Evolutionary conservation across 2,329 filamentous ascomycete species (phyloP).

Genomic region (Pestalotiopsis sp.): DNA sequence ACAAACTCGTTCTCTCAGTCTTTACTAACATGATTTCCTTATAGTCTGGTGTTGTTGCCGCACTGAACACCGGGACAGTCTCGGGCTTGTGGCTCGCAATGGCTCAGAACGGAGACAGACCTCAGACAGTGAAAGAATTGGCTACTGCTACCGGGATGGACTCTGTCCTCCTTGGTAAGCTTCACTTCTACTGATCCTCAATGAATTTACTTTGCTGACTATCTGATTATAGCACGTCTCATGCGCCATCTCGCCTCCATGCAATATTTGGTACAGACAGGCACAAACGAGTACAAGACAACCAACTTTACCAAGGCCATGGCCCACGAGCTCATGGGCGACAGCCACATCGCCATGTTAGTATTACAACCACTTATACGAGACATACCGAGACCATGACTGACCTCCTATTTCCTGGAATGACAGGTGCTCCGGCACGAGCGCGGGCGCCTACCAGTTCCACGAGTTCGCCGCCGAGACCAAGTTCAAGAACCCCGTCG

Average conservation of each 20-base stretch:
- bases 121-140: slow-evolving; percentile 32
- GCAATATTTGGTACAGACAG: slow-evolving; percentile 32
- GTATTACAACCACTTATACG: not conserved
- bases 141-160: slow-evolving; percentile 29
- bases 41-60: slow-evolving; percentile 3
- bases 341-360: slow-evolving; percentile 28
- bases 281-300: slow-evolving; percentile 30
- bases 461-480: slow-evolving; percentile 30
- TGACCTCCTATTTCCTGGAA: not conserved
- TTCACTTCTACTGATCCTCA: not conserved
- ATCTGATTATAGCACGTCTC: slow-evolving; percentile 21
- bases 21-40: not conserved
- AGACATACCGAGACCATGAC: not conserved
- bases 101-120: slow-evolving; percentile 27
- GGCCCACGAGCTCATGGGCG: slow-evolving; percentile 21
- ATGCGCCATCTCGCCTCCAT: slow-evolving; percentile 35
- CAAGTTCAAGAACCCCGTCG: slow-evolving; percentile 30
- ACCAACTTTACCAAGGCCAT: slow-evolving; percentile 32
- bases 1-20: not conserved
- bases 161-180: slow-evolving; percentile 26
- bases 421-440: slow-evolving; percentile 8
- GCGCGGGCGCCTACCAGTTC: slow-evolving; percentile 22
- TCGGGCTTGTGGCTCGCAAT: slow-evolving; percentile 35
- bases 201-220: not conserved
- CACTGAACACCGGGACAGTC: not conserved